Base-by-base conservation (phyloP, 2,329 filamentous ascomycete genomes). In the Cladosporium halotolerans region DNA sequence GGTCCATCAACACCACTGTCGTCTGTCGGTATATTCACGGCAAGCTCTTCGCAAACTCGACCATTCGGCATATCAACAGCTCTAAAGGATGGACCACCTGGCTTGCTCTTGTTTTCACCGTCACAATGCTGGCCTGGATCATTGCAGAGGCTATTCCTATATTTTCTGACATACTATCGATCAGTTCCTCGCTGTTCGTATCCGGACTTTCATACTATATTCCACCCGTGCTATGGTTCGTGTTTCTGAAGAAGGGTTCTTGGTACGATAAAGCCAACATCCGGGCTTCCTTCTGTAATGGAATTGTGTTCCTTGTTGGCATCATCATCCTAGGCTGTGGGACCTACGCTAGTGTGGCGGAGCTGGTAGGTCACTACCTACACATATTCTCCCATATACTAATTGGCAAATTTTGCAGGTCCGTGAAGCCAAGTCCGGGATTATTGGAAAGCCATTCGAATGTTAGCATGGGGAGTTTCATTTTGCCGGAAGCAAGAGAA, bases 91-190 rank as follows among this genome's bases (percentile, higher is more conserved):
- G 76, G 52, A 65, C 75, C 6, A 75, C 75, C n/a, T 88, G 84
- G 85, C 62, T 82, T 10, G 74, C 58, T 5, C 78, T 88, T 33
- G 77, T 79, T 0, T 63, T 76, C 1, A 66, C 61, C 9, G 68
- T 81, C 19, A 86, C 83, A 78, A 58, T 80, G 9, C 56, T 85
- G 4, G 80, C 82, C 7, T 85, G 82, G 76, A 69, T 87, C 53
- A 84, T 88, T 56, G 83, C 85, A 8, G 79, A 85, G 63, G 80
- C 82, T 0, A 84, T 88, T 9, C 85, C 85, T 0, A 79, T 82
- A 48, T 88, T 88, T 71, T 82, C 81, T 63, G 76, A 80, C 48
- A 70, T 88, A 9, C 71, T 88, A n/a, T 80, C 80, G 3, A 70
- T 88, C 43, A 81, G 86, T 56, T 68, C 59, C 8, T 61, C 81